Evolutionary conservation across 352 stramenopile genomes (phyloP).

Genomic region (Globisporangium spiculum): DNA sequence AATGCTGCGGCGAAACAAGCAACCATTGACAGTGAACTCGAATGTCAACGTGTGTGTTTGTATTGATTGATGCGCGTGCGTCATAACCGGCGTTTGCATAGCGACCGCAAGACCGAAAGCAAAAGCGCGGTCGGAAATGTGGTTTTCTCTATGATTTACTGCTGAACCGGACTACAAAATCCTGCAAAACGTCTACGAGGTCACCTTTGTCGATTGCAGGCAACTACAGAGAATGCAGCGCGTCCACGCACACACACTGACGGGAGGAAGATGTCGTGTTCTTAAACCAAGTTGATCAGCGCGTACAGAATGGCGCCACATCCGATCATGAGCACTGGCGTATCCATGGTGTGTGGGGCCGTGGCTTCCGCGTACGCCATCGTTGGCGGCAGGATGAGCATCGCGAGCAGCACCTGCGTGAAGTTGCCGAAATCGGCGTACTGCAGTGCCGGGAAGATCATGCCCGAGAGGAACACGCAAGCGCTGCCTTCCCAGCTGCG

Average conservation of each 20-base stretch:
- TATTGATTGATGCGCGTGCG: neutral
- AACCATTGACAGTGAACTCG: neutral
- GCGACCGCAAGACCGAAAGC: neutral
- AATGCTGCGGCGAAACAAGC: neutral
- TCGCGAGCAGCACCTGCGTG: constrained; percentile 68
- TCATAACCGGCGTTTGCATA: neutral
- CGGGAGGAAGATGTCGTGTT: neutral
- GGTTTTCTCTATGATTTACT: neutral
- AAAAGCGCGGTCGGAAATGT: neutral
- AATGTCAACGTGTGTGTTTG: neutral
- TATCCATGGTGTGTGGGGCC: constrained; percentile 84
- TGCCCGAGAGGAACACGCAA: constrained; percentile 74
- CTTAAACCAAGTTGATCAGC: constrained; percentile 35
- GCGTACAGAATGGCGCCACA: constrained; percentile 69
- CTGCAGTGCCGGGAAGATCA: constrained; percentile 60
- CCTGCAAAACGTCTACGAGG: neutral
- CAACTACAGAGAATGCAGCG: no score
- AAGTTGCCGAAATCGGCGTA: constrained; percentile 78
- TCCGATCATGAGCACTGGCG: constrained; percentile 79
- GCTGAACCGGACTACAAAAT: neutral
- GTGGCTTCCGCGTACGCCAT: constrained; percentile 85
- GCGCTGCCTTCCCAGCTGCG: constrained; percentile 81
- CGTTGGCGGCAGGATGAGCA: constrained; percentile 72
- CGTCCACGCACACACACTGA: neutral
- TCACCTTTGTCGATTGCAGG: neutral